Base-by-base conservation (phyloP, 768 basidiomycete species). In the Lactarius hatsudake region DNA sequence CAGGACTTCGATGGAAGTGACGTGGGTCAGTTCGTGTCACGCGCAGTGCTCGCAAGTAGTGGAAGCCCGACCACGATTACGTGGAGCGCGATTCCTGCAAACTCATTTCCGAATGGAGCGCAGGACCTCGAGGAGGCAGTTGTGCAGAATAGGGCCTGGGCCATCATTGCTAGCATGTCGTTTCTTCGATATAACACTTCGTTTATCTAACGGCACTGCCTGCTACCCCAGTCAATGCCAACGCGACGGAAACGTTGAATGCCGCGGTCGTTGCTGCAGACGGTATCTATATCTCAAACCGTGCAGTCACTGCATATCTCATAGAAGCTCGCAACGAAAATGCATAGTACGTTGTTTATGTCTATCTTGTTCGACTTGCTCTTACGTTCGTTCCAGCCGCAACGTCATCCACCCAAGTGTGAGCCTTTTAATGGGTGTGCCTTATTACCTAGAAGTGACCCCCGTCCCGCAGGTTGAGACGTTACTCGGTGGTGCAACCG, bases 1-100 rank as follows among this genome's bases (percentile, higher is more conserved):
- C 32, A 88, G 86, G 86, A 89, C 71, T 87, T 87, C 68, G 87
- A 89, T 51, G 86, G 83, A 7, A 82, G 78, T 1, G 56, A 78
- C 18, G 77, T 89, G 8, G 87, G 87, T 8, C 76, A 79, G 57
- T 74, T 74, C 1, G 80, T 88, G 20, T 76, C 76, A 0, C 71
- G 78, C 69, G 78, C 78, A 1, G 73, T 86, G 58, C 74, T 75
- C 20, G 72, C 58, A 34, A 63, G 76, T 8, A 71, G 74, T 0
- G 73, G 77, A 26, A 17, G 60, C 17, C 72, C 78, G 30, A 67
- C 60, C 8, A 77, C 78, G 48, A 71, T 88, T 1, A 77, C 79
- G 4, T 89, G 86, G 86, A 73, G 74, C 8, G 72, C 79, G 2
- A 67, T 81, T 2, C 71, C 82, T 18, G 73, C 84, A 2, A 72